These are phyloP conservation scores for Leccinum ochraceum DNA, from an alignment of 768 basidiomycete species.

Conservation along the genomic window DNA sequence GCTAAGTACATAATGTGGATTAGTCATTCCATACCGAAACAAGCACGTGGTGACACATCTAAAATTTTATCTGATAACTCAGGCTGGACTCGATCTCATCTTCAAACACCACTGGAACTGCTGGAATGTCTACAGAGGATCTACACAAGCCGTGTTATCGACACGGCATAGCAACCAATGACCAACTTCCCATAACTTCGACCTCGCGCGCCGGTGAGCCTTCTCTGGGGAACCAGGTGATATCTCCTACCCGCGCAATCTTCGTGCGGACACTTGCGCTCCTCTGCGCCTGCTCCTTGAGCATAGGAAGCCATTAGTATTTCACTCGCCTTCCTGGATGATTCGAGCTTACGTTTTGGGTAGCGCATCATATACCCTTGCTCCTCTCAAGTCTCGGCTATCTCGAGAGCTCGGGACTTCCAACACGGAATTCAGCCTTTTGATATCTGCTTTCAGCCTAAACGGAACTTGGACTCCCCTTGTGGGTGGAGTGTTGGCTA, in stretches of 20 bases:
- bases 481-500: slow-evolving; percentile 71
- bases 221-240: slow-evolving; percentile 9
- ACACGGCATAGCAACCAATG: neutral
- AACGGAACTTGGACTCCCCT: slow-evolving; percentile 81
- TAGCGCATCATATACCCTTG: slow-evolving; percentile 74
- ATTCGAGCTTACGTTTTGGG: slow-evolving; percentile 1
- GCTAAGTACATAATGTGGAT: slow-evolving; percentile 15
- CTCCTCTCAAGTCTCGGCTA: slow-evolving; percentile 73
- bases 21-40: slow-evolving; percentile 14
- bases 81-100: slow-evolving; percentile 2
- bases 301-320: slow-evolving; percentile 78
- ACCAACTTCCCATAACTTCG: neutral
- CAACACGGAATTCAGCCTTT: slow-evolving; percentile 74
- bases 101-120: neutral
- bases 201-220: neutral
- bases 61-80: slow-evolving; percentile 29
- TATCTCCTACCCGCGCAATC: slow-evolving; percentile 38
- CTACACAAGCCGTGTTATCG: neutral
- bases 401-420: slow-evolving; percentile 70
- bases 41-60: neutral
- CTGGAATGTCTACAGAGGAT: neutral
- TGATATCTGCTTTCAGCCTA: slow-evolving; percentile 75
- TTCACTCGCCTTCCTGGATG: slow-evolving; percentile 21
- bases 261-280: slow-evolving; percentile 62
- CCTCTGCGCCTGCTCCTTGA: slow-evolving; percentile 70